Evolutionary conservation across 306 rosid species (phyloP).

Genomic region (Potentilla sterilis): DNA sequence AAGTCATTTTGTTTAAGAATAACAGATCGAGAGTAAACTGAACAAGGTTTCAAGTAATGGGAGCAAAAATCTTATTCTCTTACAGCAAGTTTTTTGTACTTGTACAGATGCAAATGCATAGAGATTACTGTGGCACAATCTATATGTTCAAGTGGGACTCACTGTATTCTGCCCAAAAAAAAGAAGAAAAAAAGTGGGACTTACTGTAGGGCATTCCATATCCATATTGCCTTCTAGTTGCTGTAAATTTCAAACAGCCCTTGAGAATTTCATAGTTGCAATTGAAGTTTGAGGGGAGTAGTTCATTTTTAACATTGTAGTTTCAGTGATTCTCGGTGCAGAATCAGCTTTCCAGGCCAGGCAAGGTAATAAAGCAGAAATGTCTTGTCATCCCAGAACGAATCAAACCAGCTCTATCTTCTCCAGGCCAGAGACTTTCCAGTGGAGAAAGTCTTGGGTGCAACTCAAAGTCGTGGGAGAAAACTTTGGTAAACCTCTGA

Average conservation of each 20-base stretch:
- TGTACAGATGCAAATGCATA: background rate
- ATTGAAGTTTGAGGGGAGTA: constrained; percentile 13
- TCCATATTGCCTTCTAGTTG: background rate
- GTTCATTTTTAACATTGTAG: background rate
- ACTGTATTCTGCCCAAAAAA: background rate
- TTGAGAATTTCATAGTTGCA: background rate
- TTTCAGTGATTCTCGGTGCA: background rate
- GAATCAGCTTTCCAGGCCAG: constrained; percentile 20
- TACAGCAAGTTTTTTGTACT: too few relatives aligned
- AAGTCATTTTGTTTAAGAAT: background rate
- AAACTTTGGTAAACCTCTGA: background rate
- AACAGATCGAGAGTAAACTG: background rate
- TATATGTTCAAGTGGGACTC: constrained; percentile 1
- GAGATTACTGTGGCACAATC: background rate
- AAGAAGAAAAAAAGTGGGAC: background rate
- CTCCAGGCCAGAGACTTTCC: background rate
- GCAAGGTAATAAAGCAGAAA: background rate
- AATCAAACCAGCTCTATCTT: constrained; percentile 1
- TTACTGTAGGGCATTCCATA: constrained; percentile 15
- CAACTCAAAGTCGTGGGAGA: background rate
- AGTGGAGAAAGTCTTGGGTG: background rate
- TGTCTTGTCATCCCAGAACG: constrained; percentile 8
- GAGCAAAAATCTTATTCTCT: too few relatives aligned
- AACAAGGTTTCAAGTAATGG: too few relatives aligned
- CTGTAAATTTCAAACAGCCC: background rate